Evolutionary conservation across 1,284 basidiomycete genomes (phyloP), one percentile per base, ranked within the genome.

Genomic region (Cronartium quercuum): DNA sequence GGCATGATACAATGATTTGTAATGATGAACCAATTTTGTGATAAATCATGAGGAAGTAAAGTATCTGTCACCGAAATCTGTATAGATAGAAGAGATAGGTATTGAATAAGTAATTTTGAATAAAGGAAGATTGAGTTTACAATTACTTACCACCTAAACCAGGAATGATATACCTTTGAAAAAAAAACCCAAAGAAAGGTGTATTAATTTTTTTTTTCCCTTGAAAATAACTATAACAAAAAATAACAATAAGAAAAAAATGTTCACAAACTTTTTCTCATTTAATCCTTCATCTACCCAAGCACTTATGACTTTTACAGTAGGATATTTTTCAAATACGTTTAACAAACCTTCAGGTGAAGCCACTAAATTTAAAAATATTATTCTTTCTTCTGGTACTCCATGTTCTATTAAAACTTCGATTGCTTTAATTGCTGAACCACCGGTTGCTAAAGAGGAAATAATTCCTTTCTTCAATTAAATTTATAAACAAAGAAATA

Each of bases 201-300:
- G 24, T 37, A 18, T 38, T 12, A 29, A 61, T 7, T 12, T 21
- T 24, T 38, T 41, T 51, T 35, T 42, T 44, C 15, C 29, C 40
- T 18, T 6, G 0, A 61, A 58, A 38, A 21, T 35, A 55, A 18
- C n/a, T 38, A 58, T 21, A 47, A 62, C 12, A 34, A 41, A 37
- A 41, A n/a, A 37, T 21, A 55, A 65, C 10, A 29, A 24, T 13
- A 13, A 34, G 42, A n/a, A 55, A 10, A 24, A 37, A 9, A 44
- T 18, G 34, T 6, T 75, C 63, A 44, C 83, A 73, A 82, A 84
- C 77, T 81, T 82, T 77, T 81, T 80, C n/a, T 92, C 91, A 80
- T 98, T 95, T 76, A 98, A 85, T 6, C 91, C 91, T 79, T 94
- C 85, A 83, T 98, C 95, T 75, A 98, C 94, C 94, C 95, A 98